Base-by-base conservation (phyloP, 768 basidiomycete genomes). In the Trametes cubensis region DNA sequence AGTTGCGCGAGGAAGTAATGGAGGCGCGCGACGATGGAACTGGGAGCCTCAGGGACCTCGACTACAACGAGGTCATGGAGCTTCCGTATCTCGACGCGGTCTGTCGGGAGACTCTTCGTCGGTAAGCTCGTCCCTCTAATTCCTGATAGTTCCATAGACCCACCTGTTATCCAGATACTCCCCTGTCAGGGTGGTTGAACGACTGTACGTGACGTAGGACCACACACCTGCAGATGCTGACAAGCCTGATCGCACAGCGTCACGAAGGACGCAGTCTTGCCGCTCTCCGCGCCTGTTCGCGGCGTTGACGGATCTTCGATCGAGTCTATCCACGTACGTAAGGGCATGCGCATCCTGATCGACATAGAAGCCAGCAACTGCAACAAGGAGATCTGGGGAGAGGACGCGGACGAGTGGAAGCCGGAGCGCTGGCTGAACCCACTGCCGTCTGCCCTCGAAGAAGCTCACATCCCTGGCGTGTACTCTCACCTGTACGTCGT, bases 21-120 rank as follows among this genome's bases (percentile, higher is more conserved):
- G 39, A 39, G 0, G 69, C 69, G 0, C 49, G 51, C 25, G 66
- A 70, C 40, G 54, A 65, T 30, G 71, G 66, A 0, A 71, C 74
- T 18, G 75, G 76, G 6, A 64, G 76, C 72, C 15, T 59, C 6
- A 51, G 41, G 15, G 58, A 59, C 14, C 26, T 75, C 73, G 45
- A 71, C 71, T 65, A 65, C 45, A 60, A 61, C 44, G 54, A 55
- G n/a, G 41, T 66, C 3, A 58, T 64, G 48, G 48, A 56, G 1
- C 56, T 93, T 3, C 81, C 86, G 0, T 89, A 87, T 66, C 82
- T 92, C n/a, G 90, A 90, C 62, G 79, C 78, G 7, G 80, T 88
- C 3, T 78, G 87, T 4, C 80, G 83, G 4, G 88, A 89, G 71
- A 82, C 80, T 0, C 70, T 88, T 60, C 80, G 87, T 26, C 48